Percentiles rank a stretch among this genome's conserved stretches.
Conservation (phyloP, 140 eudicot species). For the Flaveria floridana region DNA sequence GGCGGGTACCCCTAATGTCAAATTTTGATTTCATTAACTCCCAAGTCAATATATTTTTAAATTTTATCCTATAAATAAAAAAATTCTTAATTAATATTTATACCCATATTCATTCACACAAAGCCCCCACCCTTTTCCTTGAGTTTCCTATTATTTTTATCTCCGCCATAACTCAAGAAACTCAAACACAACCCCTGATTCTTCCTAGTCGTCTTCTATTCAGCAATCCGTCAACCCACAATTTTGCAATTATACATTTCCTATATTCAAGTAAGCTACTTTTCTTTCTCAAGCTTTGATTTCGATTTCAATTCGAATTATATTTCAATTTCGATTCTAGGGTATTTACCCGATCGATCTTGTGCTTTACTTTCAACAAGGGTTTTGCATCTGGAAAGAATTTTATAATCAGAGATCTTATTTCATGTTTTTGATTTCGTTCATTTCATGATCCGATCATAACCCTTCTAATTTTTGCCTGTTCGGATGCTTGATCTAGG, state of each 20-base stretch:
- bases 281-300: slow-evolving; percentile 10
- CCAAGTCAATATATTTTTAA: too few relatives aligned
- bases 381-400: slow-evolving; percentile 26
- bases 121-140: slow-evolving; percentile 12
- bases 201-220: slow-evolving; percentile 30
- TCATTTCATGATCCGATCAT: not conserved
- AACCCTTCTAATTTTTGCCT: slow-evolving; percentile 12
- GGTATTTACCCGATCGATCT: slow-evolving; percentile 14
- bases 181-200: slow-evolving; percentile 21
- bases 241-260: slow-evolving; percentile 21
- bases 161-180: slow-evolving; percentile 22
- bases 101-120: too few relatives aligned
- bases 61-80: too few relatives aligned
- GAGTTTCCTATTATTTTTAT: not conserved
- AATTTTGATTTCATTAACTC: too few relatives aligned
- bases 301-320: not conserved
- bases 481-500: slow-evolving; percentile 26
- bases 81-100: too few relatives aligned
- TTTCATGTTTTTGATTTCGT: slow-evolving; percentile 6
- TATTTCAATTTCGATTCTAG: slow-evolving; percentile 1
- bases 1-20: too few relatives aligned
- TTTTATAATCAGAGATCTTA: slow-evolving; percentile 5
- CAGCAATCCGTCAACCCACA: slow-evolving; percentile 39
- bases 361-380: slow-evolving; percentile 15
- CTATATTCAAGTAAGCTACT: slow-evolving; percentile 35